phyloP scores from a whole-genome alignment of 1,139 yeast genomes.

The Pichia terricola region DNA sequence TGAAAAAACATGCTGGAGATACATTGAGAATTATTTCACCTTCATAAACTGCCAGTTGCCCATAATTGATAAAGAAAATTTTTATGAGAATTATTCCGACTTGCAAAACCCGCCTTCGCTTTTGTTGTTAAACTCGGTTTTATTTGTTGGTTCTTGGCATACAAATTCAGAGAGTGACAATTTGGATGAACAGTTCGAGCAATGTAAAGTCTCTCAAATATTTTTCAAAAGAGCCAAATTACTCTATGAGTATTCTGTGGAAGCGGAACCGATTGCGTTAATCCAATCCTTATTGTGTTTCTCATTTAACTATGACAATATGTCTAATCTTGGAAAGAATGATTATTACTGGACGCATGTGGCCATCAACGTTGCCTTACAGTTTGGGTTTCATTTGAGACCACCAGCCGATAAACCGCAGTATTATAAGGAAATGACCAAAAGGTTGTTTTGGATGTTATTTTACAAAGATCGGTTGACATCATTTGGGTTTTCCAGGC shows the following conservation, averaged over 20 bases:
- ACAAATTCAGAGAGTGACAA: conserved; percentile 34
- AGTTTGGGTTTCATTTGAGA: conserved; percentile 62
- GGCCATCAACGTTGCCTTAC: conserved; percentile 68
- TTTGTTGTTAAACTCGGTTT: conserved; percentile 57
- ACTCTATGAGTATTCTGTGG: conserved; percentile 60
- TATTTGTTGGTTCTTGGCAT: conserved; percentile 52
- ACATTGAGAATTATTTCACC: conserved; percentile 50
- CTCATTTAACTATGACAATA: conserved; percentile 71
- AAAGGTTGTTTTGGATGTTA: conserved; percentile 74
- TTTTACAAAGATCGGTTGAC: conserved; percentile 64
- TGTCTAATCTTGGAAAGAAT: conserved; percentile 67
- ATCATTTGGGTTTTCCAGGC: conserved; percentile 63
- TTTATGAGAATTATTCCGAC: conserved; percentile 49
- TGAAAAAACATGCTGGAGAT: conserved; percentile 48
- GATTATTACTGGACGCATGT: conserved; percentile 72
- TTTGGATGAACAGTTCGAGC: conserved; percentile 33
- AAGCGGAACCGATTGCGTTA: conserved; percentile 57
- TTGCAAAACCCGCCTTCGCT: conserved; percentile 60
- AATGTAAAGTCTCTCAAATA: conserved; percentile 30
- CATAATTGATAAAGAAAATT: conserved; percentile 54
- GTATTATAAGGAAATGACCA: conserved; percentile 49
- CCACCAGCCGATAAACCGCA: conserved; percentile 21
- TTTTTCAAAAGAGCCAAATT: conserved; percentile 74
- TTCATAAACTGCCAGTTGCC: conserved; percentile 52
- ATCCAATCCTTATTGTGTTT: conserved; percentile 58